Conservation (phyloP, 2,329 filamentous ascomycete species). For the Aspergillus pseudoviridinutans region DNA sequence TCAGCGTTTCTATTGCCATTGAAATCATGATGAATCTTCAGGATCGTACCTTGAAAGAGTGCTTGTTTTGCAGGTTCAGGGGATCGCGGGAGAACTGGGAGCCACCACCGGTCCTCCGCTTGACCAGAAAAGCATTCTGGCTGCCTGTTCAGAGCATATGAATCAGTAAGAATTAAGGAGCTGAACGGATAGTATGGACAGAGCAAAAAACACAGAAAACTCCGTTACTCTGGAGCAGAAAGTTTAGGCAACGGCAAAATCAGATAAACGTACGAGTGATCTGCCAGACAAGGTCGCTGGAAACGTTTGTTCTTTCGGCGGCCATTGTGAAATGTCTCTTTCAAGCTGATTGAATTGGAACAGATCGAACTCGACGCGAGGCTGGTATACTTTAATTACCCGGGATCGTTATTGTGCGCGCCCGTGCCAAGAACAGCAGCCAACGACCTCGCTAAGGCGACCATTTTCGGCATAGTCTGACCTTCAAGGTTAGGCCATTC, state of each 20-base stretch:
- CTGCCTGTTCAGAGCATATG: conserved; percentile 54
- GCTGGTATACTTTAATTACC: conserved; percentile 12
- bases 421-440: conserved; percentile 24
- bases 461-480: conserved; percentile 31
- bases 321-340: conserved; percentile 35
- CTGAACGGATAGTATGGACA: background rate
- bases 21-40: background rate
- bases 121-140: conserved; percentile 88
- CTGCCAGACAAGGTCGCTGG: conserved; percentile 91
- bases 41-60: conserved; percentile 73
- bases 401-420: conserved; percentile 24
- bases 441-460: conserved; percentile 36
- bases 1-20: conserved; percentile 15
- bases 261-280: conserved; percentile 71
- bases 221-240: background rate
- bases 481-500: background rate
- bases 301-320: conserved; percentile 66
- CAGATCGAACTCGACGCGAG: conserved; percentile 20
- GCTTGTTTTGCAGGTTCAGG: conserved; percentile 87
- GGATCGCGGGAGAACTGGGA: conserved; percentile 91
- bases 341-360: conserved; percentile 20
- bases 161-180: conserved; percentile 11
- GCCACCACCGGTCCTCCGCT: conserved; percentile 75
- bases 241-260: background rate
- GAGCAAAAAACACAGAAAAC: background rate